Evolutionary conservation across 331 rosid genomes (phyloP).

Genomic region (Malus hybrid): DNA sequence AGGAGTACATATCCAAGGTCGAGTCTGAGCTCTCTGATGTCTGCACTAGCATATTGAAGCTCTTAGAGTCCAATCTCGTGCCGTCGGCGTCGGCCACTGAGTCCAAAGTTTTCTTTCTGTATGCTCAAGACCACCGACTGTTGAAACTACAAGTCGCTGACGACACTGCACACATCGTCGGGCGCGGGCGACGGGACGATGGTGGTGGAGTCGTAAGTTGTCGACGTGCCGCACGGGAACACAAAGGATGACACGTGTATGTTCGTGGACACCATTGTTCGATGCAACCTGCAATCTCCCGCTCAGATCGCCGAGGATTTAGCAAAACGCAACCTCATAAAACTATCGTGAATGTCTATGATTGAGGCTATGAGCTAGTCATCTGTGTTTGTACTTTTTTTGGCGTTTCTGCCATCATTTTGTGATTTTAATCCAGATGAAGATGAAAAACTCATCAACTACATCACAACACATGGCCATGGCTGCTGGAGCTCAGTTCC

Average conservation of each 20-base stretch:
- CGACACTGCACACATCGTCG: slow-evolving; percentile 55
- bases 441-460: too few species aligned
- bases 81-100: too few species aligned
- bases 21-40: too few species aligned
- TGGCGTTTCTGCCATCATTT: background rate
- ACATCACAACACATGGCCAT: too few species aligned
- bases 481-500: too few species aligned
- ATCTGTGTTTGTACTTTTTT: background rate
- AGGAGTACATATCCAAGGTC: too few species aligned
- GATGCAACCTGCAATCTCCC: slow-evolving; percentile 83
- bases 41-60: too few species aligned
- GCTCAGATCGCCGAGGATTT: slow-evolving; percentile 64
- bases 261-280: slow-evolving; percentile 80
- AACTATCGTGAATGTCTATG: background rate
- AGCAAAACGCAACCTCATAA: slow-evolving; percentile 1
- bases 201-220: slow-evolving; percentile 86
- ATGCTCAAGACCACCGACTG: slow-evolving; percentile 52
- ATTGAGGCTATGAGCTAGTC: background rate
- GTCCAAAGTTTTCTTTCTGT: too few species aligned
- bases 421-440: background rate
- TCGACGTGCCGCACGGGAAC: slow-evolving; percentile 79
- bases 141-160: slow-evolving; percentile 67
- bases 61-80: too few species aligned
- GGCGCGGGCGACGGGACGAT: slow-evolving; percentile 33
- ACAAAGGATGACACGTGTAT: slow-evolving; percentile 68